Evolutionary conservation across 2,329 filamentous ascomycete species (phyloP), one percentile per base, ranked within the genome.

Genomic region (Clarireedia sp.): DNA sequence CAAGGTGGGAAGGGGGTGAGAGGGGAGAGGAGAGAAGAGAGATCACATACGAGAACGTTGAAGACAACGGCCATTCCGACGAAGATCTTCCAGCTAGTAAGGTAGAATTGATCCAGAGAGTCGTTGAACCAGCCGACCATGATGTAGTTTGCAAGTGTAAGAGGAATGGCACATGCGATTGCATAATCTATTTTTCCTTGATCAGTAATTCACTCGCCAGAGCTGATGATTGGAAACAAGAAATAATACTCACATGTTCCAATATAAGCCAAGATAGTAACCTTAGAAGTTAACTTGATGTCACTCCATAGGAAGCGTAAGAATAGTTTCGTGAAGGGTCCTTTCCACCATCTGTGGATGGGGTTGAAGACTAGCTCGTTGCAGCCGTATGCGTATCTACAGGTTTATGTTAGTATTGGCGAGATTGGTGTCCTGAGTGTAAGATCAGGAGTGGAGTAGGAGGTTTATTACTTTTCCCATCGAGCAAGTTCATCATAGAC

Each of bases 351-450:
- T 59, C 76, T 73, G 50, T 77, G 73, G 40, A 89, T 68, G 0
- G 85, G 85, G 62, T 87, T 76, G 73, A 89, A 89, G 17, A 88
- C 75, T 48, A 89, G 72, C 68, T 88, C 85, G 64, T 83, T 86
- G 65, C 83, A 85, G 7, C 85, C 85, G 61, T 86, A 88, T 0
- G 84, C 82, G 54, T 87, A 86, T 21, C 48, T 51, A 17, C 8
- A 41, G 21, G 21, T 10, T 14, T 5, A 16, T 16, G 19, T 51
- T 23, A 51, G 48, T 5, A 19, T 23, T 40, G 16, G 16, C 5
- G 9, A 40, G 16, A 41, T 29, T 24, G 21, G 5, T 26, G 10
- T 12, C 3, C 4, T 33, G 9, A 1, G 29, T 21, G 4, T 2
- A 23, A 8, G 19, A 19, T 3, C 17, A 2, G 40, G 17, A 10